Base-by-base conservation (phyloP, 192 early-diverging fungal species). In the Thamnidium elegans region DNA sequence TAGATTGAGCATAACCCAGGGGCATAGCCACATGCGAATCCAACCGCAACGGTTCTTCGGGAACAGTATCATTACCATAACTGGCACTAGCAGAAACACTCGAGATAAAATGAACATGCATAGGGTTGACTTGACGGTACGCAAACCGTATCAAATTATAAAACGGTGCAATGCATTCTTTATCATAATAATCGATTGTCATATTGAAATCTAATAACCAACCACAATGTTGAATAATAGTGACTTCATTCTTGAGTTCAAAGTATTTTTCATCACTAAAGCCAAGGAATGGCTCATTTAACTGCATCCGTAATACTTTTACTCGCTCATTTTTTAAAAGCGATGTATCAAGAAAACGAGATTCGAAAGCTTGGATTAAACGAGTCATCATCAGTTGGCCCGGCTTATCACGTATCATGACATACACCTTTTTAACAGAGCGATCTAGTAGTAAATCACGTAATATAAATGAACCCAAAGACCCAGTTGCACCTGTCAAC, bases 201-300 rank as follows among this genome's bases (percentile, higher is more conserved):
- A 70, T 63, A 20, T 73, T 69, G 54, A 77, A 77, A 45, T 73
- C 67, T 15, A 77, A 26, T n/a, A 66, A 32, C 75, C 75, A 77
- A 1, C 68, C 75, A 34, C 47, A 50, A 32, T 77, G 75, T 2
- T 58, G 54, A 36, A 77, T 42, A 15, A 72, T 54, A 10, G 60
- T 77, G 7, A 69, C 70, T 48, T 73, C 68, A 7, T 42, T 3
- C 32, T 70, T 63, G 0, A 77, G 14, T 9, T 54, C 54, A 11
- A 43, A 55, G 55, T 70, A 77, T 7, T 45, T 20, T 15, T 50
- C 63, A 6, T 55, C 50, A 8, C 50, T 26, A 20, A 73, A 52
- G 1, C 75, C 75, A 14, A 77, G 50, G 4, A 47, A 50, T 31
- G 19, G 36, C 6, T 73, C 58, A 48, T 48, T 39, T 42, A 70